phyloP scores from a whole-genome alignment of 495 filamentous ascomycete genomes.

The Hypomontagnella monticulosa region DNA sequence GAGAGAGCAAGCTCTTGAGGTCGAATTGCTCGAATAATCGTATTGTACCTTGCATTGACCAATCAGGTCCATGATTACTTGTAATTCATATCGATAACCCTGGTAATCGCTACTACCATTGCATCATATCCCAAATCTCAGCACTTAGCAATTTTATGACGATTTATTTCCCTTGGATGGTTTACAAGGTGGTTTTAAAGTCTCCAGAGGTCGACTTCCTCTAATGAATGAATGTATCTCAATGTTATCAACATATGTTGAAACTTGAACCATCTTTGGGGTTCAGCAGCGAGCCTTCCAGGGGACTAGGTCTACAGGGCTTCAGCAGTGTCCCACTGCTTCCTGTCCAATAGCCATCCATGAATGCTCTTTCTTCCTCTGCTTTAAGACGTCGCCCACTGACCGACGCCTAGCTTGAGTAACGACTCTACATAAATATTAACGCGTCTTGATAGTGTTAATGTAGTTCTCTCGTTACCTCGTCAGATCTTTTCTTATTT shows the following conservation, averaged over 20 bases:
- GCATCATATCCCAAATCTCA: too few relatives aligned
- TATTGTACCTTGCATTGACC: slow-evolving; percentile 3
- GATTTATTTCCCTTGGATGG: too few relatives aligned
- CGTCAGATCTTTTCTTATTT: slow-evolving; percentile 4
- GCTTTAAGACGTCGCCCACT: slow-evolving; percentile 13
- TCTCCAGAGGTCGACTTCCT: too few relatives aligned
- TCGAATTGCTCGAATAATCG: neutral
- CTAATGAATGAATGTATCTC: too few relatives aligned
- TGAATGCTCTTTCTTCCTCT: slow-evolving; percentile 12
- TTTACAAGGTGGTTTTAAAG: too few relatives aligned
- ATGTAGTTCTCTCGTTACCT: slow-evolving; percentile 17
- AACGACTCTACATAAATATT: slow-evolving; percentile 21
- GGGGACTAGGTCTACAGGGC: slow-evolving; percentile 23
- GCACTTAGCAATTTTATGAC: too few relatives aligned
- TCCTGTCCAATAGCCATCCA: slow-evolving; percentile 25
- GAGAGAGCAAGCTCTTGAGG: too few relatives aligned
- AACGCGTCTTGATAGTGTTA: slow-evolving; percentile 21
- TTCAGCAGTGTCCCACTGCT: slow-evolving; percentile 17
- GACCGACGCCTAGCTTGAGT: slow-evolving; percentile 17
- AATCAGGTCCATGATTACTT: slow-evolving; percentile 10
- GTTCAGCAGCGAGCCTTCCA: too few relatives aligned
- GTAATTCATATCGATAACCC: neutral
- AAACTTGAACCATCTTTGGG: too few relatives aligned
- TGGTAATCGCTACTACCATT: neutral
- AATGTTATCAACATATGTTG: too few relatives aligned